Evolutionary conservation across 2,329 filamentous ascomycete species (phyloP).

Genomic region (Stemphylium lycopersici): DNA sequence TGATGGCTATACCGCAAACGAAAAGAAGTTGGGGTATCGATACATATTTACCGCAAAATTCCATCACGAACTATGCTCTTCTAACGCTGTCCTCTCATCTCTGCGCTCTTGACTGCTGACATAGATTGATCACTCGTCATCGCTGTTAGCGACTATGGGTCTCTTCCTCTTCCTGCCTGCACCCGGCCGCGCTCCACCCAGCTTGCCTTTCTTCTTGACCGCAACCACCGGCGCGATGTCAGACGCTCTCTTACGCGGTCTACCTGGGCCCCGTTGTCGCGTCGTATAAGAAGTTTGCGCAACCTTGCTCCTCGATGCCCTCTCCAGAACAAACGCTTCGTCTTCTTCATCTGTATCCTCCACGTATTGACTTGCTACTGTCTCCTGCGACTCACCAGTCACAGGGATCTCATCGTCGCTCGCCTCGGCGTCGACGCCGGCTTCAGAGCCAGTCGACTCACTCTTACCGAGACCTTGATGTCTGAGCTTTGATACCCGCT

Average conservation of each 20-base stretch:
- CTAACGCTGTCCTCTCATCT: neutral
- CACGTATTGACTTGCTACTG: constrained; percentile 2
- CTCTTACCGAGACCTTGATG: neutral
- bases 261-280: neutral
- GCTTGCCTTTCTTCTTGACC: constrained; percentile 4
- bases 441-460: constrained; percentile 5
- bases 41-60: neutral
- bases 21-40: neutral
- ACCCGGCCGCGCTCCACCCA: constrained; percentile 10
- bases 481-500: neutral
- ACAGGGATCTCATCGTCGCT: neutral
- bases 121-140: constrained; percentile 17
- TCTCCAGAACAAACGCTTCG: constrained; percentile 10
- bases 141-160: constrained; percentile 17
- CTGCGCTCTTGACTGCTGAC: neutral
- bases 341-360: constrained; percentile 21
- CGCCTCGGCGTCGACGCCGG: neutral
- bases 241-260: neutral
- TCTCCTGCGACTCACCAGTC: constrained; percentile 3
- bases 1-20: neutral
- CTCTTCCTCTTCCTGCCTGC: constrained; percentile 23
- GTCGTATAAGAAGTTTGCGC: neutral
- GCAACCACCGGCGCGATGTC: constrained; percentile 7
- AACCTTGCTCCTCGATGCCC: neutral
- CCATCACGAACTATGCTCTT: neutral